Conservation (phyloP, 2,329 filamentous ascomycete species). For the Pleomassaria siparia region DNA sequence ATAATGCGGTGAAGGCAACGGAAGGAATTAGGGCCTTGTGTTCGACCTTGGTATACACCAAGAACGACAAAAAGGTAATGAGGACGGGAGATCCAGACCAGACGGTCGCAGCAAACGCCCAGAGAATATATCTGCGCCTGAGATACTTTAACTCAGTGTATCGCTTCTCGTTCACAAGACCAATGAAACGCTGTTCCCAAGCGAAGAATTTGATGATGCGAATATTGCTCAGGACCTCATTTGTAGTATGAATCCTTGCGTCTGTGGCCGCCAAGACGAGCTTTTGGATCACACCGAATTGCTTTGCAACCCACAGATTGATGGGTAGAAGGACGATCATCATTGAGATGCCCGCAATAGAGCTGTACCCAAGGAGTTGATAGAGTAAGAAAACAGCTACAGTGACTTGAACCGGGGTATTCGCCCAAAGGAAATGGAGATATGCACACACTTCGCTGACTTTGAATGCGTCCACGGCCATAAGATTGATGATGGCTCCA, state of each 20-base stretch:
- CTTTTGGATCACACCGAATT: constrained; percentile 85
- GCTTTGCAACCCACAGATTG: constrained; percentile 85
- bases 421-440: constrained; percentile 91
- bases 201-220: constrained; percentile 99
- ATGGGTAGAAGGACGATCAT: constrained; percentile 87
- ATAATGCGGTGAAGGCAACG: constrained; percentile 92
- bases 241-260: constrained; percentile 92
- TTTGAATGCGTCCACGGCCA: constrained; percentile 99
- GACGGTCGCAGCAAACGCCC: constrained; percentile 87
- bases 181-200: constrained; percentile 90
- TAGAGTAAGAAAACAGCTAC: constrained; percentile 83
- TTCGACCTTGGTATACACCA: constrained; percentile 89
- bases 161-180: constrained; percentile 86
- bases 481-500: constrained; percentile 98
- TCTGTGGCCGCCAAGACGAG: constrained; percentile 91
- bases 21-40: constrained; percentile 88
- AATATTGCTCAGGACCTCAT: constrained; percentile 96
- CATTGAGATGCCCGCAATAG: constrained; percentile 86
- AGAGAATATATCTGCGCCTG: constrained; percentile 82
- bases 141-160: constrained; percentile 74
- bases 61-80: constrained; percentile 95
- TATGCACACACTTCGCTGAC: constrained; percentile 94
- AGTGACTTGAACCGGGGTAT: constrained; percentile 83
- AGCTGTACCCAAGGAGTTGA: constrained; percentile 86
- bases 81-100: constrained; percentile 96